These are phyloP conservation scores for Tuber aestivum DNA, from an alignment of 495 filamentous ascomycete species.

Conservation along the genomic window DNA sequence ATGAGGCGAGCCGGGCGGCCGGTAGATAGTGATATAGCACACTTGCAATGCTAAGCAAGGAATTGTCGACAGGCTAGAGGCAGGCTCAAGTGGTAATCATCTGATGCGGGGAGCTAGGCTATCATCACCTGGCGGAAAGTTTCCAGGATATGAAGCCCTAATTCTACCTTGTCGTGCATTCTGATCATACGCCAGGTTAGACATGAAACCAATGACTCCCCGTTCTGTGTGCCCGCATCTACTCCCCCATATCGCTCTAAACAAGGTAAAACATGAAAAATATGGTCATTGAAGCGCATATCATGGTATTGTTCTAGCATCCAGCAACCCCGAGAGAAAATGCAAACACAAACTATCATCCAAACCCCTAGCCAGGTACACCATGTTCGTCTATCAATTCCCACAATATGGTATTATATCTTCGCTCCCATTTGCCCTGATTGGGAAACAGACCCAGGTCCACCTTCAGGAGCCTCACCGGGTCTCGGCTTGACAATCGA, in stretches of 20 bases:
- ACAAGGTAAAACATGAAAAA: neutral
- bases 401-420: neutral
- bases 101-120: neutral
- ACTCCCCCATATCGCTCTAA: neutral
- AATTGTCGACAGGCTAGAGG: neutral
- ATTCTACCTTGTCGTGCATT: neutral
- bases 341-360: neutral
- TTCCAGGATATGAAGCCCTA: neutral
- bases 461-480: constrained; percentile 16
- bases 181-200: neutral
- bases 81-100: neutral
- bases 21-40: neutral
- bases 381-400: neutral
- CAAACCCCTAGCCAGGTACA: neutral
- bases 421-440: constrained; percentile 21
- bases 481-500: constrained; percentile 4
- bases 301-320: neutral
- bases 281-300: neutral
- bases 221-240: neutral
- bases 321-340: neutral
- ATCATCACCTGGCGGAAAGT: neutral
- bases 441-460: constrained; percentile 21
- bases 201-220: neutral
- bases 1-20: neutral
- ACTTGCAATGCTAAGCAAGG: neutral